Percentiles rank a stretch among this genome's conserved stretches.
Conservation (phyloP, 331 rosid genomes). For the Cydonia oblonga region DNA sequence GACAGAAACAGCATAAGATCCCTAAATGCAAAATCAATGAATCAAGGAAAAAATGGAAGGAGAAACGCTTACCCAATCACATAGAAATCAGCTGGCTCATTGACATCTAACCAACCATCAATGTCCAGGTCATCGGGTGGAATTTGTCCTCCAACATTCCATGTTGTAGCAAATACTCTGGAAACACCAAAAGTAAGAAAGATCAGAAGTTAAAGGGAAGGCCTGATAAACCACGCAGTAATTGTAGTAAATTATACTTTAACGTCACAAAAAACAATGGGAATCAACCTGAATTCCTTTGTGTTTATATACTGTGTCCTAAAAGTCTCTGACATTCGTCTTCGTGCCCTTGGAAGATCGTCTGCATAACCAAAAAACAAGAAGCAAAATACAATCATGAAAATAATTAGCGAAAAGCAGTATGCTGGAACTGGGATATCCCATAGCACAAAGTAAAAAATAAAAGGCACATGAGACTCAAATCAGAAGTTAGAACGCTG, state of each 20-base stretch:
- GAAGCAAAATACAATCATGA: neutral
- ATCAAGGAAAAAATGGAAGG: neutral
- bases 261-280: neutral
- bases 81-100: slow-evolving; percentile 87
- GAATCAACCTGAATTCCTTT: slow-evolving; percentile 64
- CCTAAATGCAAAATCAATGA: slow-evolving; percentile 1
- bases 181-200: slow-evolving; percentile 11
- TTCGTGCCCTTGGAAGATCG: slow-evolving; percentile 56
- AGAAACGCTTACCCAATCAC: slow-evolving; percentile 64
- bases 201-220: slow-evolving; percentile 12
- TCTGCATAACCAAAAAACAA: slow-evolving; percentile 22
- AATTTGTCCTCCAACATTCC: slow-evolving; percentile 88
- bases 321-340: slow-evolving; percentile 78
- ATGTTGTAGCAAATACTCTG: slow-evolving; percentile 76
- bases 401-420: neutral
- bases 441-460: neutral
- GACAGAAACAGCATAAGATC: slow-evolving; percentile 5
- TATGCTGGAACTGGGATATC: neutral
- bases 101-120: slow-evolving; percentile 68
- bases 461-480: neutral
- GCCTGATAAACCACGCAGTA: neutral
- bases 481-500: neutral
- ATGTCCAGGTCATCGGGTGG: slow-evolving; percentile 89
- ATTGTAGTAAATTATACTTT: slow-evolving; percentile 3
- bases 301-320: slow-evolving; percentile 69